Conservation (phyloP, 2,329 filamentous ascomycete genomes). For the Colletotrichum liriopes region DNA sequence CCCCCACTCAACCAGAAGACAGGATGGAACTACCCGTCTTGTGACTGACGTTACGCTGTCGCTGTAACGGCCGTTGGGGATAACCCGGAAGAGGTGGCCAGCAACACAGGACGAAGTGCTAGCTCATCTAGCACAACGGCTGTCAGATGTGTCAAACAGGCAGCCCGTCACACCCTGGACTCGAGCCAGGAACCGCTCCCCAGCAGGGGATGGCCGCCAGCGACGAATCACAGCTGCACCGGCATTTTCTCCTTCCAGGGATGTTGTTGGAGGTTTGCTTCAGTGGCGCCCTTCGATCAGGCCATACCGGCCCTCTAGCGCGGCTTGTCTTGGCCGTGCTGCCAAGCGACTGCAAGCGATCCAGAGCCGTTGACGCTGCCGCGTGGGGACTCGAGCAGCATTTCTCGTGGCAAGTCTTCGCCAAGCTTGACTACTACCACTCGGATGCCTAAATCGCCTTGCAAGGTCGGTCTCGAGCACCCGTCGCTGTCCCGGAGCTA, state of each 20-base stretch:
- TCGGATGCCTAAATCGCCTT: not conserved
- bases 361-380: not conserved
- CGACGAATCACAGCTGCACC: slow-evolving; percentile 17
- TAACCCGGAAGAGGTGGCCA: not conserved
- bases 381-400: not conserved
- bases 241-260: not conserved
- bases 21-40: not conserved
- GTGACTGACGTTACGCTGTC: not conserved
- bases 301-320: not conserved
- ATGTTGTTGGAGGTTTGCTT: not conserved
- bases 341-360: not conserved
- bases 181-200: not conserved
- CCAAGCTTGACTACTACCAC: not conserved
- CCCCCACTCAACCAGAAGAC: not conserved
- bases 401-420: not conserved
- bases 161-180: not conserved
- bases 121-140: not conserved
- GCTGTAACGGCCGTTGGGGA: not conserved
- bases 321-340: not conserved
- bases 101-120: not conserved
- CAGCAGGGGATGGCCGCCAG: not conserved
- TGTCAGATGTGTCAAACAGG: slow-evolving; percentile 19
- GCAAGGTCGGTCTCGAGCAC: not conserved
- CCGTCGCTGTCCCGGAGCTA: not conserved
- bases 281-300: slow-evolving; percentile 15